Evolutionary conservation across 2,329 filamentous ascomycete species (phyloP).

Genomic region (Blastomyces gilchristii): DNA sequence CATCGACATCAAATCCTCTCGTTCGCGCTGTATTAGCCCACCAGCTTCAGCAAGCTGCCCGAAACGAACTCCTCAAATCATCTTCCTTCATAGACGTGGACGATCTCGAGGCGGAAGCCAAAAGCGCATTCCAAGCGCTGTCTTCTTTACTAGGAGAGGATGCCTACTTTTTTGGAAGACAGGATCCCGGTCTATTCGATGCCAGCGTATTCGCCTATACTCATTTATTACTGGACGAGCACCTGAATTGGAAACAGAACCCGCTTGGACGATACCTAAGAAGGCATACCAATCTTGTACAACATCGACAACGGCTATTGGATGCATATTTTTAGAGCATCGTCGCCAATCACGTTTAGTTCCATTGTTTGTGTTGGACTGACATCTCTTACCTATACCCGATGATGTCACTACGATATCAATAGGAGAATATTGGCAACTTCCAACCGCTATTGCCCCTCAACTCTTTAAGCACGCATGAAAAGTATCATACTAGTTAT

Average conservation of each 20-base stretch:
- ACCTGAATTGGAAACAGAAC: slow-evolving; percentile 54
- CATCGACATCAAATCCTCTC: slow-evolving; percentile 49
- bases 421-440: neutral
- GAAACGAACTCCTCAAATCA: slow-evolving; percentile 60
- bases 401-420: neutral
- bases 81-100: slow-evolving; percentile 44
- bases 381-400: neutral
- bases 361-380: neutral
- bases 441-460: neutral
- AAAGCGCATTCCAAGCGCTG: slow-evolving; percentile 53
- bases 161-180: slow-evolving; percentile 50
- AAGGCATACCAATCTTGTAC: slow-evolving; percentile 52
- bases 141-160: slow-evolving; percentile 48
- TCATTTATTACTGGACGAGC: slow-evolving; percentile 60
- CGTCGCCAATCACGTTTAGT: neutral
- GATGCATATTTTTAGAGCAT: slow-evolving; percentile 38
- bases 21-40: slow-evolving; percentile 54
- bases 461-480: neutral
- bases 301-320: slow-evolving; percentile 52
- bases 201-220: slow-evolving; percentile 86
- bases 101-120: slow-evolving; percentile 50
- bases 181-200: slow-evolving; percentile 65
- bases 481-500: neutral
- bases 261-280: slow-evolving; percentile 48
- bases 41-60: slow-evolving; percentile 63